phyloP scores from a whole-genome alignment of 148 eudicot genomes.

The Fagopyrum esculentum region DNA sequence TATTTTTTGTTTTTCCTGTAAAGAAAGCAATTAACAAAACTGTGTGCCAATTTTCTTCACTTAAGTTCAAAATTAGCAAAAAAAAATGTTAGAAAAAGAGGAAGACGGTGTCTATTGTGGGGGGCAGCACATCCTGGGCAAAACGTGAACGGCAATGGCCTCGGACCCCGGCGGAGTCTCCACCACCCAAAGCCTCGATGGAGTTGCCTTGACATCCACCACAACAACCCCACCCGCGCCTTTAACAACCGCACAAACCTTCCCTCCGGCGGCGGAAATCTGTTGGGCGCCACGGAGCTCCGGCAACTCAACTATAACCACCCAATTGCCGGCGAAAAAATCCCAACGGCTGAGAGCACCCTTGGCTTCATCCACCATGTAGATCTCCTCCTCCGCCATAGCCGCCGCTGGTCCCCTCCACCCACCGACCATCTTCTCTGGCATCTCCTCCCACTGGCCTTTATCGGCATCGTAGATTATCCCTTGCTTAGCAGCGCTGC shows the following conservation, averaged over 20 bases:
- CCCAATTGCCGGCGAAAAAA: constrained; percentile 43
- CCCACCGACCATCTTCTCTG: constrained; percentile 59
- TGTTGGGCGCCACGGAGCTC: constrained; percentile 49
- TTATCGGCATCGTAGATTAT: constrained; percentile 31
- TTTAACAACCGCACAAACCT: neutral
- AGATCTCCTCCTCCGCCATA: constrained; percentile 54
- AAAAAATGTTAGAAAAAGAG: too few species aligned
- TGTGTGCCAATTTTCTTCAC: too few species aligned
- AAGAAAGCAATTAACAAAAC: too few species aligned
- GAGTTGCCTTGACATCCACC: constrained; percentile 9
- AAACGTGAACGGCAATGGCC: constrained; percentile 7
- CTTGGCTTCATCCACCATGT: constrained; percentile 46
- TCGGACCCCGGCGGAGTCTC: neutral
- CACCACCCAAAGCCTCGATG: neutral
- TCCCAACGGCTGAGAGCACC: constrained; percentile 50
- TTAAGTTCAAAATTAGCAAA: too few species aligned
- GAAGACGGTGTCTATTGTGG: neutral
- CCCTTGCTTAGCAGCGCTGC: constrained; percentile 55
- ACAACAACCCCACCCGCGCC: neutral
- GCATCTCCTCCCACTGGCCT: constrained; percentile 57
- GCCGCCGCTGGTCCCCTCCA: constrained; percentile 89
- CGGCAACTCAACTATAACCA: constrained; percentile 28
- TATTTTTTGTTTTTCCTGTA: too few species aligned
- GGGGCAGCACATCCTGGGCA: constrained; percentile 4
- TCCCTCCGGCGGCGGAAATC: constrained; percentile 29